These are phyloP conservation scores for Colletotrichum sp. DNA, from an alignment of 2,329 filamentous ascomycete species.

Conservation along the genomic window DNA sequence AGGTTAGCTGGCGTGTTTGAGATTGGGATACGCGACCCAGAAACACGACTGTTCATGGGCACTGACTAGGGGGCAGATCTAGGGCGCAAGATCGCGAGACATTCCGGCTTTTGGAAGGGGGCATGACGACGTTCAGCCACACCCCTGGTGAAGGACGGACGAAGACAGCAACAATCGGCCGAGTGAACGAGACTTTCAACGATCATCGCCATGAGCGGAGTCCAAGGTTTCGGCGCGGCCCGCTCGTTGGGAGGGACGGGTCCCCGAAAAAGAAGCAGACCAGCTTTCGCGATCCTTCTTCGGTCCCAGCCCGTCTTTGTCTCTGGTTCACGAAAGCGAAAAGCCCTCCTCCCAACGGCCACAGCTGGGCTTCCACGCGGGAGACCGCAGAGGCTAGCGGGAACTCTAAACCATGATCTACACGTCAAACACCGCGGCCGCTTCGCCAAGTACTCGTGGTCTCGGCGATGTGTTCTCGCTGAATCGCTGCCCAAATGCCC, in stretches of 20 bases:
- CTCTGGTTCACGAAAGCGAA: background rate
- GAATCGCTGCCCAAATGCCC: background rate
- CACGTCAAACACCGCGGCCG: background rate
- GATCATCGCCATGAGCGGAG: background rate
- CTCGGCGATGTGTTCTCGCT: background rate
- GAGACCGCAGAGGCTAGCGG: background rate
- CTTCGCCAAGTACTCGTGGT: background rate
- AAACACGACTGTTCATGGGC: background rate
- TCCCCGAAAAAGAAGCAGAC: background rate
- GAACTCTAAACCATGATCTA: background rate
- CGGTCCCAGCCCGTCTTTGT: background rate
- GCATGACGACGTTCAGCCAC: background rate
- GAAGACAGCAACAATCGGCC: background rate
- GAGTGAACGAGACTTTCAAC: background rate
- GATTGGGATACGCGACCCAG: background rate
- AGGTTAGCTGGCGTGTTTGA: background rate
- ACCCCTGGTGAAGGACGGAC: background rate
- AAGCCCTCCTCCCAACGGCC: background rate
- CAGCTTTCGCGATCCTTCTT: background rate
- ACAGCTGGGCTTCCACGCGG: background rate
- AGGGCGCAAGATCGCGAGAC: background rate
- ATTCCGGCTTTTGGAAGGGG: background rate
- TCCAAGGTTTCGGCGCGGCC: slow-evolving; percentile 3
- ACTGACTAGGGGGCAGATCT: background rate
- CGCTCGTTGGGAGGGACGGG: background rate